Evolutionary conservation across 2,329 filamentous ascomycete species (phyloP), one percentile per base, ranked within the genome.

Genomic region (Xylaria sp.): DNA sequence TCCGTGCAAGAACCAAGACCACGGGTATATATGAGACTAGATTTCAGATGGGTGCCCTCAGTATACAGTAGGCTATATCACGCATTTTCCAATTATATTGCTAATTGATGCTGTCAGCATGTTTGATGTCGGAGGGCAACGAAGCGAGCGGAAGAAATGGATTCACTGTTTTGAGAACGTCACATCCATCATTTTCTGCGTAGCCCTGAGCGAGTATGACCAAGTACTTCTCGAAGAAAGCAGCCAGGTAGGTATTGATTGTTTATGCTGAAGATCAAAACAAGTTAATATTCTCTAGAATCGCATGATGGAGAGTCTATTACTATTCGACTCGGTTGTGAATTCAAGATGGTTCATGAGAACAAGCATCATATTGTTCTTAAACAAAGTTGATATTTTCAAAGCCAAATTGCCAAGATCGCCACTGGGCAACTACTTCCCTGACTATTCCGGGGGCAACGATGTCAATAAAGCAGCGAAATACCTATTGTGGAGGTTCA

Each of bases 161-260:
- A 99, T 99, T 77, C 96, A 99, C 82, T 99, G 96, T 83, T 99
- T 99, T 80, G 96, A 99, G 80, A 98, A 98, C 75, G 96, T 99
- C 75, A 99, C 96, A 49, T 98, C 96, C 3, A 99, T 99, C 80
- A 99, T 99, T 73, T 99, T 99, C 81, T 99, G 96, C 77, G 96
- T 99, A 69, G 96, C 96, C 17, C 83, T 99, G 73, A 98, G 94
- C 83, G 96, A 99, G 81, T 99, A 99, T 79, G 96, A 99, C 77
- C 96, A 99, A 81, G 95, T 97, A 5, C 84, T 99, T 61, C 85
- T 99, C 45, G 96, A 99, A 81, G 96, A 98, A 81, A 97, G 93
- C 81, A 97, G 95, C 77, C 96, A 98, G 86, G 94, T 96, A 87
- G 73, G 86, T 77, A 59, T 22, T 17, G 25, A 39, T 39, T 45